These are phyloP conservation scores for Populus nigra DNA, from an alignment of 345 rosid genomes.

Conservation along the genomic window DNA sequence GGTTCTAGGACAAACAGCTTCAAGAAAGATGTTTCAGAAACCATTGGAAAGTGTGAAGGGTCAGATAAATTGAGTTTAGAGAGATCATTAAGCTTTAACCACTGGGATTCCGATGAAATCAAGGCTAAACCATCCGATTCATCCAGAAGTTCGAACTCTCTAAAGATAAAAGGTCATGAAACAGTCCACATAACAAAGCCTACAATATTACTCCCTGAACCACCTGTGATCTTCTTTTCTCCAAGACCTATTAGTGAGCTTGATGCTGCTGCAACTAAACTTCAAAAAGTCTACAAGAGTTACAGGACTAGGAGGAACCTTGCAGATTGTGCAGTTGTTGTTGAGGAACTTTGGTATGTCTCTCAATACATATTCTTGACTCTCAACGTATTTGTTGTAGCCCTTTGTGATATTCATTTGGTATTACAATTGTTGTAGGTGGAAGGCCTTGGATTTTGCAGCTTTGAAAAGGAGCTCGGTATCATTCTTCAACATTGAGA, in stretches of 20 bases:
- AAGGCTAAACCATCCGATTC: slow-evolving; percentile 10
- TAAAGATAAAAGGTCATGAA: slow-evolving; percentile 21
- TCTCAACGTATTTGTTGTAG: not conserved
- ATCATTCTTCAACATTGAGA: slow-evolving; percentile 52
- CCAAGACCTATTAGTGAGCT: slow-evolving; percentile 60
- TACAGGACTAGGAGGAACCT: slow-evolving; percentile 53
- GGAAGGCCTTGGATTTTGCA: slow-evolving; percentile 66
- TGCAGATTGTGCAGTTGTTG: slow-evolving; percentile 73
- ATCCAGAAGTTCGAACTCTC: slow-evolving; percentile 7
- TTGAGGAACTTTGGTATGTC: slow-evolving; percentile 67
- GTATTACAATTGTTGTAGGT: slow-evolving; percentile 35
- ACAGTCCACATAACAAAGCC: slow-evolving; percentile 41
- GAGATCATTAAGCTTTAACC: slow-evolving; percentile 41
- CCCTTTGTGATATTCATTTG: not conserved
- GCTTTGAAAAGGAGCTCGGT: slow-evolving; percentile 48
- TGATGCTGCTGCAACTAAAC: slow-evolving; percentile 55
- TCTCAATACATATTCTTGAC: slow-evolving; percentile 12
- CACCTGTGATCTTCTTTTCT: slow-evolving; percentile 39
- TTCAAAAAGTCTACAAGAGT: slow-evolving; percentile 51
- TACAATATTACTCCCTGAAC: slow-evolving; percentile 41
- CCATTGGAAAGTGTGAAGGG: slow-evolving; percentile 15
- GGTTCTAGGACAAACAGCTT: slow-evolving; percentile 34
- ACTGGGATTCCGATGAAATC: slow-evolving; percentile 29
- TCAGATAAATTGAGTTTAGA: slow-evolving; percentile 12
- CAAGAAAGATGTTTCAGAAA: slow-evolving; percentile 27